phyloP scores from a whole-genome alignment of 768 basidiomycete genomes.

The Phanerochaete sordida region DNA sequence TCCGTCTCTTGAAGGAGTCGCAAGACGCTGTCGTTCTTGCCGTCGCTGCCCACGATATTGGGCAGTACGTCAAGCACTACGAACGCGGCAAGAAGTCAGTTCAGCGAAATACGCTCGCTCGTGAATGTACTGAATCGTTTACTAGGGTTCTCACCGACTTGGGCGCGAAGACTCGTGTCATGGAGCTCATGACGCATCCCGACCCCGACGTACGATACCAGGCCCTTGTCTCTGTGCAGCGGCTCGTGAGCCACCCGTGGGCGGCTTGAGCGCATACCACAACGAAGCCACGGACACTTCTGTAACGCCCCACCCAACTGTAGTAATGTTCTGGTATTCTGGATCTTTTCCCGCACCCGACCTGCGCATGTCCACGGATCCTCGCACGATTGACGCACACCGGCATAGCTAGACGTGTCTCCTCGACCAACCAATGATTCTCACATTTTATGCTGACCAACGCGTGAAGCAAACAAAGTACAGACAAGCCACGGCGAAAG shows the following conservation, averaged over 20 bases:
- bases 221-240: slow-evolving; percentile 86
- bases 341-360: background rate
- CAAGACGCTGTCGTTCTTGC: slow-evolving; percentile 78
- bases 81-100: slow-evolving; percentile 90
- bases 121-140: slow-evolving; percentile 6
- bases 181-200: slow-evolving; percentile 90
- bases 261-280: slow-evolving; percentile 32
- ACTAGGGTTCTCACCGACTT: slow-evolving; percentile 75
- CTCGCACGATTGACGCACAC: background rate
- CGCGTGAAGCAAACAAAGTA: background rate
- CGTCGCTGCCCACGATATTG: slow-evolving; percentile 90
- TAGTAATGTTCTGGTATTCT: background rate
- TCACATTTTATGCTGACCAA: background rate
- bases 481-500: background rate
- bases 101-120: background rate
- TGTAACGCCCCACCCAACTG: background rate
- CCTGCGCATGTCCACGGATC: background rate
- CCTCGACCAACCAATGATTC: background rate
- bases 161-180: slow-evolving; percentile 81
- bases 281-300: slow-evolving; percentile 22
- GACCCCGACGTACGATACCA: slow-evolving; percentile 91
- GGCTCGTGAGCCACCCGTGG: slow-evolving; percentile 91
- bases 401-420: background rate
- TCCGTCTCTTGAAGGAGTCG: slow-evolving; percentile 67
- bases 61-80: slow-evolving; percentile 89